These are phyloP conservation scores for Diaporthe vaccinii DNA, from an alignment of 2,329 filamentous ascomycete genomes.

Conservation along the genomic window DNA sequence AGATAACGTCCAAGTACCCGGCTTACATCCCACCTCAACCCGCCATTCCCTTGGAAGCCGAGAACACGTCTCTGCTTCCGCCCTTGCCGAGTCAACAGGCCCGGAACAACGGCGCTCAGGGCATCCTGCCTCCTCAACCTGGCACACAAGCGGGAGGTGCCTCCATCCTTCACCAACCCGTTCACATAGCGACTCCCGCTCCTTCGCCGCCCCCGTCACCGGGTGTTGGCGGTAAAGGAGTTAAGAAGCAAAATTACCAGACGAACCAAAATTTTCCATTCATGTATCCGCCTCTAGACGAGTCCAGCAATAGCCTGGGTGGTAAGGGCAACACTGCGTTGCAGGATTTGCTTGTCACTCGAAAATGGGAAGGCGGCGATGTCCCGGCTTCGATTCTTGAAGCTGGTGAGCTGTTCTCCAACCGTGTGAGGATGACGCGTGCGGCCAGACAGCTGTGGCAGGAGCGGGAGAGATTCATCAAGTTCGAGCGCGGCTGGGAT, in stretches of 20 bases:
- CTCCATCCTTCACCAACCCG: conserved; percentile 94
- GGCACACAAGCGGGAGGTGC: conserved; percentile 70
- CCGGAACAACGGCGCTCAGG: conserved; percentile 70
- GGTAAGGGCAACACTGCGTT: conserved; percentile 87
- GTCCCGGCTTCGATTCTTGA: conserved; percentile 95
- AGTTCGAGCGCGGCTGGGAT: conserved; percentile 92
- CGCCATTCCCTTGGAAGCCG: conserved; percentile 85
- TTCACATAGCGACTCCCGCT: conserved; percentile 98
- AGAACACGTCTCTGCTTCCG: conserved; percentile 91
- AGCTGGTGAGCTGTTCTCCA: conserved; percentile 91
- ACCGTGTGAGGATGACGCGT: conserved; percentile 89
- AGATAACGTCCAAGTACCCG: conserved; percentile 97
- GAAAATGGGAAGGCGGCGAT: conserved; percentile 93
- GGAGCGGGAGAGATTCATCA: conserved; percentile 90
- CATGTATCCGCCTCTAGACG: conserved; percentile 93
- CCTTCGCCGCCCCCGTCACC: conserved; percentile 96
- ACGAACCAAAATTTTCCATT: conserved; percentile 99
- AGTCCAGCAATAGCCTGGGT: conserved; percentile 88
- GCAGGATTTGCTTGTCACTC: conserved; percentile 83
- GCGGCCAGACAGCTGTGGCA: conserved; percentile 96
- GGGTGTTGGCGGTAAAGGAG: conserved; percentile 86
- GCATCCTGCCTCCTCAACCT: conserved; percentile 70
- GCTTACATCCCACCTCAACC: conserved; percentile 92
- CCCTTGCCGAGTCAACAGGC: conserved; percentile 82
- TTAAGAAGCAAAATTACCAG: conserved; percentile 99